Base-by-base conservation (phyloP, 2,329 filamentous ascomycete species). In the Nannizzia gypsea region DNA sequence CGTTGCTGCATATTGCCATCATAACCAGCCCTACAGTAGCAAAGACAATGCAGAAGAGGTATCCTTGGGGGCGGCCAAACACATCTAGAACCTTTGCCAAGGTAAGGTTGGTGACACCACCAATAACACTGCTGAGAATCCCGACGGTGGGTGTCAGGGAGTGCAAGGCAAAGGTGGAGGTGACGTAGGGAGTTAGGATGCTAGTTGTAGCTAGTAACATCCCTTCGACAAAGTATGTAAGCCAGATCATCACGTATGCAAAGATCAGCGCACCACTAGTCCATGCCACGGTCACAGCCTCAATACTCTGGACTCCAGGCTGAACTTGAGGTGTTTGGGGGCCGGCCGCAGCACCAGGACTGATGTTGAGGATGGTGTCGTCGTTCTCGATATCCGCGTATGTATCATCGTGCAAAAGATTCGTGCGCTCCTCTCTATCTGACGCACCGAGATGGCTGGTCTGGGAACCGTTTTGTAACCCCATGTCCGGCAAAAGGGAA, bases 1-100 rank as follows among this genome's bases (percentile, higher is more conserved):
- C 78, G 62, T 81, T 81, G 1, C 77, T 73, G 69, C 82, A 86
- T 1, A 73, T 76, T 1, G 85, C 85, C 73, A 85, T 85, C 73
- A 88, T 78, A 62, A 84, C 74, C 31, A 85, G 73, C 6, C 79
- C 77, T 0, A 76, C 57, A 0, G 76, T 74, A 66, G 74, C 73
- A 58, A 76, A 64, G 8, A 70, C 57, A 0, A 79, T 66, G 66
- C 78, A 78, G 34, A 81, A 36, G 2, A 73, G 59, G 61, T 81
- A 77, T 26, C 80, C 82, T 64, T 82, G 76, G 1, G 81, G 75
- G 17, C 83, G 80, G 22, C 82, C 83, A 77, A 79, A 85, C 48
- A 82, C 73, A 70, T 86, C 80, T 57, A 86, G 73, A n/a, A 84
- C 72, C 68, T 85, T 86, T 57, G 83, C 82, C 22, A 81, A 73